phyloP scores from a whole-genome alignment of 495 filamentous ascomycete species.

The Terfezia claveryi region DNA sequence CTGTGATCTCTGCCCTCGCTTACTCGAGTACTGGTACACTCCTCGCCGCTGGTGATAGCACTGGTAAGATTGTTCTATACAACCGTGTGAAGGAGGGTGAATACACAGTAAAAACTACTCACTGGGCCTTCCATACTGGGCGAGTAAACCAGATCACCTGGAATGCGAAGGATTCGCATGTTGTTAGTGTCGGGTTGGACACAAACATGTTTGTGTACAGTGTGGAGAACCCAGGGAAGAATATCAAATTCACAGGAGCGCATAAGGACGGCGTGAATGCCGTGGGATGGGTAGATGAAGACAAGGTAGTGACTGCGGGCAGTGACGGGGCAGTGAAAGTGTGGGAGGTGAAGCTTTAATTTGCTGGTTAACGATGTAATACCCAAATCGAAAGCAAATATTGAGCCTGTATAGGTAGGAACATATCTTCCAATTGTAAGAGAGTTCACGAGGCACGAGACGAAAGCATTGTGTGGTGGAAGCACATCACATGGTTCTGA shows the following conservation, averaged over 20 bases:
- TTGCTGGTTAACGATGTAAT: too few relatives aligned
- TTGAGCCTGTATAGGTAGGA: too few relatives aligned
- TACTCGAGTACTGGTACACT: slow-evolving; percentile 55
- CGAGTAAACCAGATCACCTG: slow-evolving; percentile 66
- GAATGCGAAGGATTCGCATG: slow-evolving; percentile 51
- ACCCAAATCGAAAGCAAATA: too few relatives aligned
- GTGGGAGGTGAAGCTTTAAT: slow-evolving; percentile 42
- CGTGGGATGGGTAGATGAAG: slow-evolving; percentile 53
- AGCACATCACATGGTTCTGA: too few relatives aligned
- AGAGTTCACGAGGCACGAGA: too few relatives aligned
- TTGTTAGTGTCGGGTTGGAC: slow-evolving; percentile 67
- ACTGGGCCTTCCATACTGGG: slow-evolving; percentile 85
- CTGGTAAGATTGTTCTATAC: slow-evolving; percentile 68
- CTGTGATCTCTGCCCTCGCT: slow-evolving; percentile 42
- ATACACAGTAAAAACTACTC: slow-evolving; percentile 41
- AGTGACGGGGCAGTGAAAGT: slow-evolving; percentile 80
- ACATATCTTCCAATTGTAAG: too few relatives aligned
- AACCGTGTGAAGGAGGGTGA: slow-evolving; percentile 25
- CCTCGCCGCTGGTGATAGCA: slow-evolving; percentile 61
- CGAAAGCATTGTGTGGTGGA: too few relatives aligned
- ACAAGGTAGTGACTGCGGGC: slow-evolving; percentile 55
- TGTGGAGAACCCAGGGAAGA: slow-evolving; percentile 54
- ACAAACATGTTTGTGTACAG: slow-evolving; percentile 76
- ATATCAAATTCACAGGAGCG: slow-evolving; percentile 57
- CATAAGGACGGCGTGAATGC: slow-evolving; percentile 91